Percentiles rank a stretch among this genome's conserved stretches.
Evolutionary conservation across 2,329 filamentous ascomycete genomes (phyloP).

Genomic region (Thermothelomyces thermophilus): DNA sequence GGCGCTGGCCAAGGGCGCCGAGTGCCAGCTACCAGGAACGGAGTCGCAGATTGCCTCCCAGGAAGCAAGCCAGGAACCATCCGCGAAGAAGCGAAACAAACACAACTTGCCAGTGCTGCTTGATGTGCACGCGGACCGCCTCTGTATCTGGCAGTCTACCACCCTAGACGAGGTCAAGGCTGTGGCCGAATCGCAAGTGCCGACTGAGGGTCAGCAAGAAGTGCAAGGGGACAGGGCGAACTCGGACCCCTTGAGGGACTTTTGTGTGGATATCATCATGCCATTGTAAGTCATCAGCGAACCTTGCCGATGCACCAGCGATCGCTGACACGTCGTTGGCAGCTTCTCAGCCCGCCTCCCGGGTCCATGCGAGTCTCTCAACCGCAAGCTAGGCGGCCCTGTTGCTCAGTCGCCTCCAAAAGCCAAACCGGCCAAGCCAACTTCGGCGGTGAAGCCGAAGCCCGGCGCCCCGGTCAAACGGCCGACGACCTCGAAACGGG

Average conservation of each 20-base stretch:
- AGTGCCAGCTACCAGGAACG: slow-evolving; percentile 42
- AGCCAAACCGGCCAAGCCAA: slow-evolving; percentile 40
- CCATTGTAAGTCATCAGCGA: slow-evolving; percentile 55
- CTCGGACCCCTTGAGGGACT: slow-evolving; percentile 63
- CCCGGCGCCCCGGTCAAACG: slow-evolving; percentile 49
- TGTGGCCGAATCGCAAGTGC: slow-evolving; percentile 42
- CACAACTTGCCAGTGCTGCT: slow-evolving; percentile 60
- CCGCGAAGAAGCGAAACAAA: slow-evolving; percentile 50
- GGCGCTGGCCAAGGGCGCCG: slow-evolving; percentile 35
- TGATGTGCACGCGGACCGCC: slow-evolving; percentile 67
- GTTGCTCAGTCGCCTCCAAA: slow-evolving; percentile 49
- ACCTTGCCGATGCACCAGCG: background rate
- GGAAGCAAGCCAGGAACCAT: slow-evolving; percentile 30
- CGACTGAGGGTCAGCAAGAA: slow-evolving; percentile 29
- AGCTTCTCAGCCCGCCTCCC: slow-evolving; percentile 73
- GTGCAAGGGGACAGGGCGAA: slow-evolving; percentile 37
- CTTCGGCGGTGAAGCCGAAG: slow-evolving; percentile 39
- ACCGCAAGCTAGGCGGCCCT: slow-evolving; percentile 70
- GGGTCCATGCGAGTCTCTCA: slow-evolving; percentile 61
- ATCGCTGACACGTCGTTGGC: slow-evolving; percentile 30
- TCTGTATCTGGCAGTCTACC: slow-evolving; percentile 80
- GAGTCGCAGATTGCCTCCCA: slow-evolving; percentile 32
- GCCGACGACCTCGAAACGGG: slow-evolving; percentile 34
- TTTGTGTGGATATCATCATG: slow-evolving; percentile 73
- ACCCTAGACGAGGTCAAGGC: slow-evolving; percentile 52